Conservation (phyloP, 805 yeast genomes). For the Myxozyma neotropica region DNA sequence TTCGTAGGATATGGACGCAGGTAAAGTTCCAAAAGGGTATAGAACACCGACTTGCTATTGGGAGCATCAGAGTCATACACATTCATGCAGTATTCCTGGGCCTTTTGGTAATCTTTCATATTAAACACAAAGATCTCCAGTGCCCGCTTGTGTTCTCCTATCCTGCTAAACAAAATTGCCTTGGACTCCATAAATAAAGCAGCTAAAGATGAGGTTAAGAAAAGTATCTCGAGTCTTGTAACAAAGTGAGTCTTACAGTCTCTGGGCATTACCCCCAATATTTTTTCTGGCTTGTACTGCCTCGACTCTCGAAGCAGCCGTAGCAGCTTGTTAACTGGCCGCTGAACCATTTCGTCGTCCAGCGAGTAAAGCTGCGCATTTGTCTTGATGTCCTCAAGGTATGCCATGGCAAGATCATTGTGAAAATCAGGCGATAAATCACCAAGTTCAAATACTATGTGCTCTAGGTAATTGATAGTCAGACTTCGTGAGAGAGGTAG, state of each 20-base stretch:
- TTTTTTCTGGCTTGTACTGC: slow-evolving; percentile 47
- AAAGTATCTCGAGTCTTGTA: too few relatives aligned
- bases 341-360: slow-evolving; percentile 28
- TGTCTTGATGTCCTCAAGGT: slow-evolving; percentile 43
- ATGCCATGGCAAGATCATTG: slow-evolving; percentile 51
- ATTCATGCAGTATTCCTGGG: slow-evolving; percentile 61
- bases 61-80: slow-evolving; percentile 47
- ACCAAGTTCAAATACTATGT: slow-evolving; percentile 48
- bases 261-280: slow-evolving; percentile 41
- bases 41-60: slow-evolving; percentile 50
- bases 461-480: slow-evolving; percentile 56
- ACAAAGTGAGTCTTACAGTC: slow-evolving; percentile 29
- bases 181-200: slow-evolving; percentile 47
- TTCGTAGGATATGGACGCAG: slow-evolving; percentile 34
- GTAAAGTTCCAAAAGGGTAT: slow-evolving; percentile 51
- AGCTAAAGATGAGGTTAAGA: not conserved
- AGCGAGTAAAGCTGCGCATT: slow-evolving; percentile 29
- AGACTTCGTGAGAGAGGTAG: slow-evolving; percentile 39
- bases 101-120: slow-evolving; percentile 57
- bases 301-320: slow-evolving; percentile 44
- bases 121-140: slow-evolving; percentile 62
- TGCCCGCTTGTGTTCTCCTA: slow-evolving; percentile 64
- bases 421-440: slow-evolving; percentile 48
- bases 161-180: slow-evolving; percentile 58
- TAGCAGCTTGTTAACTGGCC: slow-evolving; percentile 41